These are phyloP conservation scores for Eimeria maxima DNA, from an alignment of 169 alveolate genomes.

Conservation along the genomic window DNA sequence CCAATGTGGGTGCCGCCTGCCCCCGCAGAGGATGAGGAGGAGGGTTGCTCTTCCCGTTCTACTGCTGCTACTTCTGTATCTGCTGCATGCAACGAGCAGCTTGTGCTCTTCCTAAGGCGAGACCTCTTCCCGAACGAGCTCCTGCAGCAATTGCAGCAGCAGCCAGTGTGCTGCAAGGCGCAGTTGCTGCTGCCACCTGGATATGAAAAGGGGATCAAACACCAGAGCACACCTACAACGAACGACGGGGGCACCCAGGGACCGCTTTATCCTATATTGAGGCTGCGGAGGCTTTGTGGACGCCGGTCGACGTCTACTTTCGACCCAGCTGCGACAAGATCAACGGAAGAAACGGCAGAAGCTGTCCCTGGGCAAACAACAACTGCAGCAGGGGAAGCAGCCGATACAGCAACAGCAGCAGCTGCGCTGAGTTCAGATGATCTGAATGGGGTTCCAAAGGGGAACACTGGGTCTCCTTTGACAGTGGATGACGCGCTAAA, in stretches of 20 bases:
- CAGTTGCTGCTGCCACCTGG: conserved; percentile 57
- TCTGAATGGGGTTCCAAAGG: conserved; percentile 3
- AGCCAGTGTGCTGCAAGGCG: conserved; percentile 45
- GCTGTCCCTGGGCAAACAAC: background rate
- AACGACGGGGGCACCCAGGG: conserved; percentile 29
- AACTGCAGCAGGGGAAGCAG: conserved; percentile 1
- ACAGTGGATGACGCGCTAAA: conserved; percentile 65
- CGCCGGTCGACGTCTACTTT: background rate
- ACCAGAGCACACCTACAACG: background rate
- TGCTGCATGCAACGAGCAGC: conserved; percentile 9
- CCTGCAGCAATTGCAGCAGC: conserved; percentile 62
- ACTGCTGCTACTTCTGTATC: conserved; percentile 28
- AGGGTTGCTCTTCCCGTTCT: conserved; percentile 21
- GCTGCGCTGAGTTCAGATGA: conserved; percentile 14
- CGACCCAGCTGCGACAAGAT: background rate
- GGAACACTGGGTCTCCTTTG: background rate
- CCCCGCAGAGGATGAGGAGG: conserved; percentile 13
- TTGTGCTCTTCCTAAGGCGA: conserved; percentile 54
- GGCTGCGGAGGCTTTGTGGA: background rate
- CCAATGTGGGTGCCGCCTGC: conserved; percentile 48
- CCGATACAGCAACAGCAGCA: conserved; percentile 42
- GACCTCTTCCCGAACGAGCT: conserved; percentile 15
- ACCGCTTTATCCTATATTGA: conserved; percentile 17
- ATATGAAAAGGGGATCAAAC: conserved; percentile 5
- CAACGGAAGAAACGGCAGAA: conserved; percentile 1